Conservation (phyloP, 345 rosid genomes). For the Brassica cretica region DNA sequence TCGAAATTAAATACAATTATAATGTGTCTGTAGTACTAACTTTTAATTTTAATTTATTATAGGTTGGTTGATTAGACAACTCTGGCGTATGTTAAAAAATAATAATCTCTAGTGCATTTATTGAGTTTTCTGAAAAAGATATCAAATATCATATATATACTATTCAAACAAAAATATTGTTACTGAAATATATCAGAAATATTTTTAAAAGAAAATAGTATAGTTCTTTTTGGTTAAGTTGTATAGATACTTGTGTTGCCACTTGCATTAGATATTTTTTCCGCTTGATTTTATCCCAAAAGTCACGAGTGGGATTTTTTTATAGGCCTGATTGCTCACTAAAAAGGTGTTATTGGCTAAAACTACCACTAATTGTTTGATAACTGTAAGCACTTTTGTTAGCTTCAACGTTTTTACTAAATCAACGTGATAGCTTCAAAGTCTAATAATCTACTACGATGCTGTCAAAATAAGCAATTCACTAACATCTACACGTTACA, state of each 20-base stretch:
- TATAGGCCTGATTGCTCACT: background rate
- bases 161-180: background rate
- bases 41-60: background rate
- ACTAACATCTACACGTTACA: background rate
- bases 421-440: background rate
- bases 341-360: background rate
- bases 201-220: background rate
- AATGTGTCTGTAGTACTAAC: background rate
- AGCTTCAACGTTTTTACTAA: background rate
- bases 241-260: slow-evolving; percentile 19
- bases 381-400: background rate
- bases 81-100: background rate
- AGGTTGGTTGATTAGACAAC: background rate
- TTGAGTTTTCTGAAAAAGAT: too few relatives aligned
- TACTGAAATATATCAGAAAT: background rate
- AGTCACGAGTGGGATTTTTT: slow-evolving; percentile 16
- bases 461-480: background rate
- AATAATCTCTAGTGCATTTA: background rate
- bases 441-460: background rate
- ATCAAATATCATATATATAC: background rate
- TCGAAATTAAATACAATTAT: background rate
- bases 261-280: slow-evolving; percentile 35
- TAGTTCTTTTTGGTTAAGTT: background rate
- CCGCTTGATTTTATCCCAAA: slow-evolving; percentile 14
- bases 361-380: background rate